phyloP scores from a whole-genome alignment of 139 green algal species.

The Tetradesmus obliquus region DNA sequence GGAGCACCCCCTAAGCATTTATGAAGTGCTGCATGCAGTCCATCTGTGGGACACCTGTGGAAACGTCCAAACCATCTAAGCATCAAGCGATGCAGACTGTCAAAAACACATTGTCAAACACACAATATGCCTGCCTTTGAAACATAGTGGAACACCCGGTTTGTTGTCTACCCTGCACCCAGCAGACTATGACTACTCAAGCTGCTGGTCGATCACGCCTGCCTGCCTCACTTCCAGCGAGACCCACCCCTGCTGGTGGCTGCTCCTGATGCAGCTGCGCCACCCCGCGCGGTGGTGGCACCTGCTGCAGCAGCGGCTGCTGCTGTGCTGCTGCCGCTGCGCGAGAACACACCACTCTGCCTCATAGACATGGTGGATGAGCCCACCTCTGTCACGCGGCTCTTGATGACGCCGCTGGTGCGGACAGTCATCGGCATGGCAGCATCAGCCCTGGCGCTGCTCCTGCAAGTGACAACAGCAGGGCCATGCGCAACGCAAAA shows the following conservation, averaged over 20 bases:
- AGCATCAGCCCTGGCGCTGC: background rate
- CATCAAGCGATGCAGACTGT: background rate
- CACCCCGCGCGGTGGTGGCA: background rate
- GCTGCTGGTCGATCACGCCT: background rate
- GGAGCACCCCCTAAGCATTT: too few relatives aligned
- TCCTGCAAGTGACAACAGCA: background rate
- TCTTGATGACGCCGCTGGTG: background rate
- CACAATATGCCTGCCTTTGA: background rate
- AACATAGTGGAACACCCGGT: background rate
- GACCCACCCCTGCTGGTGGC: conserved; percentile 24
- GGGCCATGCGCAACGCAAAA: too few relatives aligned
- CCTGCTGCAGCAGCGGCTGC: background rate
- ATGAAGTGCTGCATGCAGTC: background rate
- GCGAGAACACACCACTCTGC: conserved; percentile 10
- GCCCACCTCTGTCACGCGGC: conserved; percentile 19
- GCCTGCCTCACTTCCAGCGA: conserved; percentile 21
- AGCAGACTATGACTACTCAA: background rate
- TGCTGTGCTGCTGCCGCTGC: background rate
- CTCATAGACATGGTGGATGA: conserved; percentile 15
- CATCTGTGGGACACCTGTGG: background rate
- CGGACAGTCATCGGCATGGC: conserved; percentile 7
- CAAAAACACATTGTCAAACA: background rate
- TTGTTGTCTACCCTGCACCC: background rate
- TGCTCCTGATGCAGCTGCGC: background rate
- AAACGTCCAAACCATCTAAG: background rate